Base-by-base conservation (phyloP, 176 grass and related monocot genomes). In the Aegilops tauschii region DNA sequence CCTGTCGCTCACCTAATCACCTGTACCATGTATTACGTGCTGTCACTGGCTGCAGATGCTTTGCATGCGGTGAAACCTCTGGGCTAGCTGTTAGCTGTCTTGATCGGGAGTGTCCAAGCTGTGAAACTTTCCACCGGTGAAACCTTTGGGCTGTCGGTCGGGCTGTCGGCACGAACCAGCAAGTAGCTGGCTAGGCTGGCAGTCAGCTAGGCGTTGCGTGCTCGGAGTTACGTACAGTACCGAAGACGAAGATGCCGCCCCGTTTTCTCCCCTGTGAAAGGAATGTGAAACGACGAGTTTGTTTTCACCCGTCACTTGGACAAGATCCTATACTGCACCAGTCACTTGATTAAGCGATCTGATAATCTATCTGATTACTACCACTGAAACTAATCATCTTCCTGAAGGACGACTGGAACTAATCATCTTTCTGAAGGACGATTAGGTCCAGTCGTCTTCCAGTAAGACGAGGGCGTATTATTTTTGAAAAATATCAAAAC, bases 231-330 rank as follows among this genome's bases (percentile, higher is more conserved):
- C 14, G 8, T 42, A 42, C 39, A 42, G 3, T 75, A 70, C 36
- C 69, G 6, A 84, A 62, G 27, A 62, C 69, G 8, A 80, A 69
- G 61, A 84, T 62, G 34, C 9, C 17, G 28, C 21, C 42, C 12
- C 16, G 68, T 39, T 63, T 52, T 87, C 6, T 69, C 13, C 12
- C 50, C 3, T 54, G 79, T 40, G 69, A 84, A 87, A 84, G 61
- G 9, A 84, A 76, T 52, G 25, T 81, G 81, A 85, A 21, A 31
- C 77, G 81, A 63, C 37, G 32, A 84, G 39, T 8, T 6, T n/a
- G 82, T 80, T 62, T 80, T 90, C 73, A 73, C 58, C 75, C 66
- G 66, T 87, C 85, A 66, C 6, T 84, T 25, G 39, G 73, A 76
- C 68, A 50, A 8, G 68, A 84, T 84, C 67, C 36, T 67, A 70